phyloP scores from a whole-genome alignment of 805 yeast species.

The Wickerhamiella spandovensis region DNA sequence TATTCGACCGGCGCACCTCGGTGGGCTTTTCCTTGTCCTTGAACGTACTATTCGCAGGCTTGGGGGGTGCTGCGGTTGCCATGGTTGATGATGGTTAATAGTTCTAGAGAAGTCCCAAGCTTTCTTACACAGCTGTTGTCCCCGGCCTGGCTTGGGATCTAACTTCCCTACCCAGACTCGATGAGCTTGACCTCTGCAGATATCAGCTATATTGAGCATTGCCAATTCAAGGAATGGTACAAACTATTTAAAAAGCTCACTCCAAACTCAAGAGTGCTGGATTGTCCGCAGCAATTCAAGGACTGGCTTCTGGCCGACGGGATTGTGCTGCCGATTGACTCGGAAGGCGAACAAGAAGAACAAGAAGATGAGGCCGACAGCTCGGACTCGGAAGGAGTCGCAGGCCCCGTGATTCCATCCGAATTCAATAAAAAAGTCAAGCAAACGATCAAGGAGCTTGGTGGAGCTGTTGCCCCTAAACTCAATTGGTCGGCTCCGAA shows the following conservation, averaged over 20 bases:
- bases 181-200: not conserved
- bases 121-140: not conserved
- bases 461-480: conserved; percentile 68
- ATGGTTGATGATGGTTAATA: not conserved
- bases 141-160: not conserved
- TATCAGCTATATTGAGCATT: not conserved
- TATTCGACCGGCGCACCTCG: conserved; percentile 81
- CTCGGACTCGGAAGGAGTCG: conserved; percentile 17
- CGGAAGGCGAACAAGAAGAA: conserved; percentile 1
- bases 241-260: conserved; percentile 33
- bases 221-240: conserved; percentile 35
- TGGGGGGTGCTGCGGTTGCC: not conserved
- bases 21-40: conserved; percentile 89
- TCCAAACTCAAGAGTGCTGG: conserved; percentile 40
- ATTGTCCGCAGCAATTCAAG: conserved; percentile 45
- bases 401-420: conserved; percentile 31
- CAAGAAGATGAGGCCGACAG: conserved; percentile 22
- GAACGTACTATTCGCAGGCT: conserved; percentile 56
- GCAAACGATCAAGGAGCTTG: conserved; percentile 30
- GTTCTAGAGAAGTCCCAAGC: not conserved
- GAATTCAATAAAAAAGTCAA: conserved; percentile 46
- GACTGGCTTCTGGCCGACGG: conserved; percentile 56
- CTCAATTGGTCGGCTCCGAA: conserved; percentile 95
- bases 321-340: conserved; percentile 44
- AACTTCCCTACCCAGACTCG: not conserved